Conservation (phyloP, 345 rosid genomes). For the Eutrema yunnanense region DNA sequence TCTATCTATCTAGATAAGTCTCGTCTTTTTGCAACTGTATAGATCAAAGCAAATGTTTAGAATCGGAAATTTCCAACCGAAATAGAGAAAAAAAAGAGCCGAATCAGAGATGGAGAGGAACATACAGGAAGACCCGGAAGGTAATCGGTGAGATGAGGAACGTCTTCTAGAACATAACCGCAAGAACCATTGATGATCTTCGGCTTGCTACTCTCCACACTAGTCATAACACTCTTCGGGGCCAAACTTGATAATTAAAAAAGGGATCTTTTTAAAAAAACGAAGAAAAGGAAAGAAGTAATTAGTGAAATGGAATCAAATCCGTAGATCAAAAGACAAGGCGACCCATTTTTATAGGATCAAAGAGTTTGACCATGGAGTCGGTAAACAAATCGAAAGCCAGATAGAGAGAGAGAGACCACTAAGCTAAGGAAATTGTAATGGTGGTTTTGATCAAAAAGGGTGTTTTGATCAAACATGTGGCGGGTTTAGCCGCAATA, state of each 20-base stretch:
- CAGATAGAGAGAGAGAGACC: not conserved
- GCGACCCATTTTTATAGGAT: constrained; percentile 21
- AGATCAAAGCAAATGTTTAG: not conserved
- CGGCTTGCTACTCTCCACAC: constrained; percentile 20
- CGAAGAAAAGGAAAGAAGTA: not conserved
- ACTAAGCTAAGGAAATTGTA: not conserved
- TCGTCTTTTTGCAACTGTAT: not conserved
- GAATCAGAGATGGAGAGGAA: not conserved
- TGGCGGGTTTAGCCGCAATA: constrained; percentile 22
- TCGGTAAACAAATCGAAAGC: not conserved
- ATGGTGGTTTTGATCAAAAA: constrained; percentile 15
- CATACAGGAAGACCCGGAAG: constrained; percentile 58
- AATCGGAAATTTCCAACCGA: not conserved
- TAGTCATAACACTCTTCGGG: not conserved
- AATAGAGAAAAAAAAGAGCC: not conserved
- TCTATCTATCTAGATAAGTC: not conserved
- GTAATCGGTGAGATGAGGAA: constrained; percentile 73
- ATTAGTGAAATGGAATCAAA: not conserved
- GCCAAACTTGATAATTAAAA: not conserved
- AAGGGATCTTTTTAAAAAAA: not conserved
- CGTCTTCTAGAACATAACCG: constrained; percentile 68
- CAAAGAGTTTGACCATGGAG: not conserved
- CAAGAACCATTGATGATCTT: constrained; percentile 41
- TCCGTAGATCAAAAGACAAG: constrained; percentile 8
- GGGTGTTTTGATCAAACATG: constrained; percentile 7